Conservation (phyloP, 306 rosid genomes). For the Prosopis cineraria region DNA sequence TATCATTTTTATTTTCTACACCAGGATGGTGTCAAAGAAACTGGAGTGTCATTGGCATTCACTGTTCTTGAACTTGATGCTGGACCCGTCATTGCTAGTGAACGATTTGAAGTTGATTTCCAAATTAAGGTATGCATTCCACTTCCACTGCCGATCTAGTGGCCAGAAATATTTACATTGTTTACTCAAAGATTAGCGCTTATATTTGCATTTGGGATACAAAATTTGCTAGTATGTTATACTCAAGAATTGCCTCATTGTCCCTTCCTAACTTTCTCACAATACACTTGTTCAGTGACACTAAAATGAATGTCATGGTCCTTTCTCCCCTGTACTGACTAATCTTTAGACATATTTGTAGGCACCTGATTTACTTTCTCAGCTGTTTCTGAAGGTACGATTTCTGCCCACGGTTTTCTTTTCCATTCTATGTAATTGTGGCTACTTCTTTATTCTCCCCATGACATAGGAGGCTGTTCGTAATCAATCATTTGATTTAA, state of each 20-base stretch:
- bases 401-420: not conserved
- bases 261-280: not conserved
- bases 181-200: conserved; percentile 2
- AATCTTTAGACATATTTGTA: conserved; percentile 49
- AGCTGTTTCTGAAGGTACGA: conserved; percentile 70
- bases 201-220: not conserved
- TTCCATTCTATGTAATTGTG: not conserved
- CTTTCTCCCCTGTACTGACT: conserved; percentile 33
- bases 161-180: not conserved
- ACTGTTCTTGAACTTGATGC: conserved; percentile 91
- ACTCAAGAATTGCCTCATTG: conserved; percentile 13
- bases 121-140: conserved; percentile 63
- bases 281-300: conserved; percentile 15
- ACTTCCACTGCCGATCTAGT: conserved; percentile 1
- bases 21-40: conserved; percentile 87
- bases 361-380: conserved; percentile 87
- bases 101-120: conserved; percentile 62
- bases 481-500: not conserved
- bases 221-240: conserved; percentile 10
- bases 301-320: conserved; percentile 13
- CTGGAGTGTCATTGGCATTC: conserved; percentile 89
- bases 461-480: conserved; percentile 6
- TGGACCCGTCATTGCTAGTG: conserved; percentile 81
- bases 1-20: conserved; percentile 6
- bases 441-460: conserved; percentile 1